Evolutionary conservation across 1,284 basidiomycete species (phyloP).

Genomic region (Leccinum pallidistipes): DNA sequence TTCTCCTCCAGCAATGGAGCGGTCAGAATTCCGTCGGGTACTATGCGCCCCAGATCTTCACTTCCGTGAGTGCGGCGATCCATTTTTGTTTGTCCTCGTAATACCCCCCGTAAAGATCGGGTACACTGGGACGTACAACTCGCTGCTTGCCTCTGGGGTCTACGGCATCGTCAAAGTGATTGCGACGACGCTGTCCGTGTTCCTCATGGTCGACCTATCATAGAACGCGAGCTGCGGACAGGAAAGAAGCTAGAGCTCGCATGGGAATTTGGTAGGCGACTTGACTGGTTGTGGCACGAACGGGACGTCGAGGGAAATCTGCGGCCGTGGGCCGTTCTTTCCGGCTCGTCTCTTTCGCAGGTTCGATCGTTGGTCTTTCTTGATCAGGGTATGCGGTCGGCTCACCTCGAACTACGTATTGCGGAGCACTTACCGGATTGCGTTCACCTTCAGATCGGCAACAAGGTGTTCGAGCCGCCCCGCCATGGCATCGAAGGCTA

Average conservation of each 20-base stretch:
- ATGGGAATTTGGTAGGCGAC: conserved; percentile 68
- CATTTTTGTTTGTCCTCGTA: not conserved
- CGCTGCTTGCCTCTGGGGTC: conserved; percentile 78
- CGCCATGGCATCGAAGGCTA: too few species aligned
- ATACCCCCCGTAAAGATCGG: conserved; percentile 46
- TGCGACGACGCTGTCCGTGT: conserved; percentile 65
- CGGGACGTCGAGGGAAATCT: conserved; percentile 58
- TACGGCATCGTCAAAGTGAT: conserved; percentile 80
- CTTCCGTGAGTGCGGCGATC: conserved; percentile 47
- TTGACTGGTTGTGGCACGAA: conserved; percentile 83
- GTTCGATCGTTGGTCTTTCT: conserved; percentile 36
- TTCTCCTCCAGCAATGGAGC: conserved; percentile 60
- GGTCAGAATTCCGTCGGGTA: conserved; percentile 66
- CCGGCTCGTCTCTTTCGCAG: conserved; percentile 69
- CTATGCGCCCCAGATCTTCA: conserved; percentile 76
- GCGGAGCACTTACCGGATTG: conserved; percentile 63
- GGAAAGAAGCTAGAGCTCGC: conserved; percentile 69
- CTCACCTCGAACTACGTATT: conserved; percentile 71
- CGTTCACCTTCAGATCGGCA: conserved; percentile 39
- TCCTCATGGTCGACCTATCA: conserved; percentile 58
- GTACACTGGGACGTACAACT: conserved; percentile 56
- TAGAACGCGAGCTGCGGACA: conserved; percentile 50
- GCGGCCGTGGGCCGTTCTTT: conserved; percentile 74
- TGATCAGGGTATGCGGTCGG: conserved; percentile 48
- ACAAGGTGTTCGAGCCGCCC: too few species aligned